Conservation (phyloP, 2,329 filamentous ascomycete species). For the Colletotrichum godetiae region DNA sequence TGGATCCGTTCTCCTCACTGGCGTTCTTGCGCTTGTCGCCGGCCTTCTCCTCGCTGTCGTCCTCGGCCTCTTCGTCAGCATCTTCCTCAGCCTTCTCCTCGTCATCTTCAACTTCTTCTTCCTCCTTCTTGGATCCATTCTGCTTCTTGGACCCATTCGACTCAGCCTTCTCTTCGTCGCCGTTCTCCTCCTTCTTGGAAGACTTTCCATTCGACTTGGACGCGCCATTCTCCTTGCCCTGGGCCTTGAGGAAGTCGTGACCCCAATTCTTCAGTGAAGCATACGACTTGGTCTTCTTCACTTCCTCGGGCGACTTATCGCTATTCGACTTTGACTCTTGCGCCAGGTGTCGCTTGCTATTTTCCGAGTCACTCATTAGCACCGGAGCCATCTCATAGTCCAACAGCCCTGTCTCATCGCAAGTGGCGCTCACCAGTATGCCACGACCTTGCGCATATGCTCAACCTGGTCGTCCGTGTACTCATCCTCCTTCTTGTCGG, state of each 20-base stretch:
- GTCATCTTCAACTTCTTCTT: constrained; percentile 42
- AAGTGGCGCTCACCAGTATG: constrained; percentile 61
- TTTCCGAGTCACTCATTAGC: background rate
- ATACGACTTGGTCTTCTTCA: constrained; percentile 63
- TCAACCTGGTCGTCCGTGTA: constrained; percentile 67
- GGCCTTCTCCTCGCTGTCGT: constrained; percentile 31
- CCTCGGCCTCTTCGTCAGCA: constrained; percentile 36
- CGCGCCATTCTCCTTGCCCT: constrained; percentile 31
- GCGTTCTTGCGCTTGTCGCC: constrained; percentile 33
- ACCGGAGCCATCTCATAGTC: background rate
- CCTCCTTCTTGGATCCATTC: constrained; percentile 40
- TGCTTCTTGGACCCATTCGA: constrained; percentile 22
- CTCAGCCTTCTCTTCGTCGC: background rate
- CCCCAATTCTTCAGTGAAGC: constrained; percentile 73
- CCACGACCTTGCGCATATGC: constrained; percentile 72
- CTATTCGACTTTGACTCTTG: constrained; percentile 70
- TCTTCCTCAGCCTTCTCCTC: constrained; percentile 39
- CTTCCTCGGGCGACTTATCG: constrained; percentile 58
- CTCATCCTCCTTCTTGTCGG: constrained; percentile 63
- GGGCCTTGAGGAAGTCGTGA: constrained; percentile 61
- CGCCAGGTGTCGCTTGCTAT: constrained; percentile 71
- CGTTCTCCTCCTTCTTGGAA: background rate
- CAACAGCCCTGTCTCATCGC: background rate
- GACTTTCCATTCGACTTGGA: constrained; percentile 11
- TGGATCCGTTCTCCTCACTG: constrained; percentile 35